A percentile compares a stretch with the other conserved stretches of the same genome.
These are phyloP conservation scores for Platanthera guangdongensis DNA, from an alignment of 106 monocot genomes.

Conservation along the genomic window DNA sequence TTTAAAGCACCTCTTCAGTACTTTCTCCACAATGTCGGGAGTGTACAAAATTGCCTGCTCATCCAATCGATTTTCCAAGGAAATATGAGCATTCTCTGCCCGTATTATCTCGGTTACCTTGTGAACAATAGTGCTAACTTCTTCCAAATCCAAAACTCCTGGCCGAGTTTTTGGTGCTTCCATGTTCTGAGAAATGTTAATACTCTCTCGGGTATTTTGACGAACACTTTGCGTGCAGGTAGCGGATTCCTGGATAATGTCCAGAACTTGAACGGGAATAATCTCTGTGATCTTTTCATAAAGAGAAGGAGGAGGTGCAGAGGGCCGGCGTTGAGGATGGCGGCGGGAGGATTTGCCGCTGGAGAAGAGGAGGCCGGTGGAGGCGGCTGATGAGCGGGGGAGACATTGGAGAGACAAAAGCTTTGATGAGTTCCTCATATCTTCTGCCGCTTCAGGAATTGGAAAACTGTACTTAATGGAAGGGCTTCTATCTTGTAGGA, in stretches of 20 bases:
- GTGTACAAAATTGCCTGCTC: constrained; percentile 25
- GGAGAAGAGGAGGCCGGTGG: neutral
- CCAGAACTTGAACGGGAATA: neutral
- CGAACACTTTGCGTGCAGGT: constrained; percentile 25
- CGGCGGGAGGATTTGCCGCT: neutral
- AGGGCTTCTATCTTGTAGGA: too few species aligned
- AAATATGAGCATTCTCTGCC: constrained; percentile 6
- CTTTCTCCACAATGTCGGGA: constrained; percentile 55
- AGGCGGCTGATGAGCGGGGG: neutral
- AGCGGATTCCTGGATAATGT: neutral
- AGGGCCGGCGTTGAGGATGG: neutral
- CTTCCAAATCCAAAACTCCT: constrained; percentile 12
- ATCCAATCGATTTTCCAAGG: constrained; percentile 37
- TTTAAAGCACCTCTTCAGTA: constrained; percentile 80
- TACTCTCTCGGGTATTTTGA: constrained; percentile 29
- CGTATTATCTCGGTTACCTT: constrained; percentile 46
- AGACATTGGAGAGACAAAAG: neutral
- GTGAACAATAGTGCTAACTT: constrained; percentile 50
- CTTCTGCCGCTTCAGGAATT: neutral
- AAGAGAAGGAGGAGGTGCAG: constrained; percentile 14
- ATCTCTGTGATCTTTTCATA: constrained; percentile 18
- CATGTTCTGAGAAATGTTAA: neutral
- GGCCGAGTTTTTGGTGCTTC: neutral
- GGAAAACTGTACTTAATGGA: too few species aligned
- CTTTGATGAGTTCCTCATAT: neutral